phyloP scores from a whole-genome alignment of 306 rosid genomes.

The Phaseolus lunatus region DNA sequence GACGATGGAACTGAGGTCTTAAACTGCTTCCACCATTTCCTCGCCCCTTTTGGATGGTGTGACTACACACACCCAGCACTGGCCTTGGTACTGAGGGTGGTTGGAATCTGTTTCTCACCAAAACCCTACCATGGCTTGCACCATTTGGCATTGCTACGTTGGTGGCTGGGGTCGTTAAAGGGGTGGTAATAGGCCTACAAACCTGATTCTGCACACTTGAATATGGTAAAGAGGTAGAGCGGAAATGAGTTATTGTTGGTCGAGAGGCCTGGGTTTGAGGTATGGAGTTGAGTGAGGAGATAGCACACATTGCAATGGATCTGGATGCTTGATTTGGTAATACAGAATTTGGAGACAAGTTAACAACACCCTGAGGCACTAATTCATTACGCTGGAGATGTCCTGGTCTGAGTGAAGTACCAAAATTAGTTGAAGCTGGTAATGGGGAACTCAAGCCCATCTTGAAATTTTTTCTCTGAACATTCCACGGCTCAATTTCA shows the following conservation, averaged over 20 bases:
- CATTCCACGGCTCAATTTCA: conserved; percentile 65
- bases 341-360: conserved; percentile 49
- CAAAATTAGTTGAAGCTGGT: conserved; percentile 48
- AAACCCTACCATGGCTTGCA: conserved; percentile 49
- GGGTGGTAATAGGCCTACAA: conserved; percentile 39
- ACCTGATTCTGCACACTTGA: conserved; percentile 51
- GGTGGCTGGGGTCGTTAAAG: conserved; percentile 31
- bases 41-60: conserved; percentile 52
- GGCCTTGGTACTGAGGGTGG: conserved; percentile 38
- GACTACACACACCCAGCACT: conserved; percentile 48
- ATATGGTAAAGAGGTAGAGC: conserved; percentile 20
- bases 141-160: conserved; percentile 41
- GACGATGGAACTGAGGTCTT: conserved; percentile 37
- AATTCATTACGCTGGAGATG: conserved; percentile 35
- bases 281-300: conserved; percentile 38
- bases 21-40: conserved; percentile 40
- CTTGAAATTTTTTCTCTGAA: conserved; percentile 57
- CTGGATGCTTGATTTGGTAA: conserved; percentile 47
- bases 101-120: conserved; percentile 49
- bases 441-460: conserved; percentile 44
- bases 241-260: conserved; percentile 27
- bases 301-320: conserved; percentile 40
- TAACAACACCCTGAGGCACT: conserved; percentile 37
- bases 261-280: conserved; percentile 44
- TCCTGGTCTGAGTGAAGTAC: conserved; percentile 11